Evolutionary conservation across 2,329 filamentous ascomycete species (phyloP), one percentile per base, ranked within the genome.

Genomic region (Coleophoma crateriformis): DNA sequence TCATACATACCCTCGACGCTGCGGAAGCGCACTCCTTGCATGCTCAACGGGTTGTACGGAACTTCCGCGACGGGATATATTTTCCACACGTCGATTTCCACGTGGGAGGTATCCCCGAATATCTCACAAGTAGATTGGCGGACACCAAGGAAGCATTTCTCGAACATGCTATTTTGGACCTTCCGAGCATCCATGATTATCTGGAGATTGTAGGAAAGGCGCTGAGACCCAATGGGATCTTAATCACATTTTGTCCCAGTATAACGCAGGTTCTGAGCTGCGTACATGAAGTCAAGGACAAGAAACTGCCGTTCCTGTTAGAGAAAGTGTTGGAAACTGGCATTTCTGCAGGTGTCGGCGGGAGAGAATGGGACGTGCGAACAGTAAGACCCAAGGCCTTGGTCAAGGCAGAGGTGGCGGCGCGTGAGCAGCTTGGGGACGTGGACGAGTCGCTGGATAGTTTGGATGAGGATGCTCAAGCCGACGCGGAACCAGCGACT

Each of bases 191-290:
- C 2, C 72, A 88, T 47, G 56, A 57, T 1, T 62, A 79, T 54
- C 54, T 82, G 14, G 66, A 68, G 2, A 69, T 70, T 22, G 71
- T 84, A 19, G 69, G 77, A 5, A 62, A 72, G n/a, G 79, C 82
- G 13, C 67, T 94, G 47, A 78, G 78, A 37, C 73, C 78, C 2
- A 79, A 87, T 59, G 87, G 83, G 0, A 70, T 79, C 8, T 70
- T 92, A 33, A 72, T 86, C 13, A 74, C 90, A 1, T 94, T 90
- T 68, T 83, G 82, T 55, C 88, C 88, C 0, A 88, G 82, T 58
- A 82, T 94, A 51, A 90, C 87, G 10, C 88, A 92, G 65, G 85
- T 92, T 49, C 81, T 77, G 38, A 76, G 82, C 5, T 87, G 84
- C 51, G 71, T 84, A 27, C 68, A 76, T 42, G 64, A 71, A 37